Conservation (phyloP, 495 filamentous ascomycete species). For the Penicillium robsamsonii region DNA sequence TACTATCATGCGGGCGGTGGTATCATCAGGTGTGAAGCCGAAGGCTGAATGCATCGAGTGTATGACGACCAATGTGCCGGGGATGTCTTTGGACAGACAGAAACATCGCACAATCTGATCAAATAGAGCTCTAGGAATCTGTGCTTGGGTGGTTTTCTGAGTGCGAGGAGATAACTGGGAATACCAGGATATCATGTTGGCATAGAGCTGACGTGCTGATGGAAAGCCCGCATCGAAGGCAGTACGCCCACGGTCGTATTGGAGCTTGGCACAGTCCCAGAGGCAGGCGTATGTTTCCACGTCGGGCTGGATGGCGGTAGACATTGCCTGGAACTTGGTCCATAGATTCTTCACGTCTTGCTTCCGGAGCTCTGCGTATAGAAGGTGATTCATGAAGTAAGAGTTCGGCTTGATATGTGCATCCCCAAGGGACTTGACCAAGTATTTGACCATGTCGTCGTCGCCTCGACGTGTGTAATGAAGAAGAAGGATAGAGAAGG, state of each 20-base stretch:
- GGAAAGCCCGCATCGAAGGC: conserved; percentile 38
- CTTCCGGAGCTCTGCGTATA: conserved; percentile 57
- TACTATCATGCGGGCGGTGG: conserved; percentile 50
- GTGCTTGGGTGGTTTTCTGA: conserved; percentile 24
- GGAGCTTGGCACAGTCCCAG: conserved; percentile 58
- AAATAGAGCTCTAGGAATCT: conserved; percentile 53
- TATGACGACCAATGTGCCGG: conserved; percentile 60
- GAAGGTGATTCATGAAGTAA: conserved; percentile 73
- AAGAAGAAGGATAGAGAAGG: conserved; percentile 70
- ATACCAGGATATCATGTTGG: conserved; percentile 58
- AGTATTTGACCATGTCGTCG: conserved; percentile 51
- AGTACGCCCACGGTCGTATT: conserved; percentile 46
- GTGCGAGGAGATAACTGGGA: conserved; percentile 31
- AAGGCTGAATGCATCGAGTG: conserved; percentile 55
- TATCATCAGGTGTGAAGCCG: conserved; percentile 49
- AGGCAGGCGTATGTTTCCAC: conserved; percentile 68
- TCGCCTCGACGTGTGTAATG: conserved; percentile 64
- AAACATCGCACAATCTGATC: conserved; percentile 57
- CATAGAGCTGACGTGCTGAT: conserved; percentile 55
- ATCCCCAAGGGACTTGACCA: conserved; percentile 55
- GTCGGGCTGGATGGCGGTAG: conserved; percentile 54
- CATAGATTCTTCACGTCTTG: conserved; percentile 52
- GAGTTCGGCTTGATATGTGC: conserved; percentile 63
- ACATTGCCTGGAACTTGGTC: conserved; percentile 53
- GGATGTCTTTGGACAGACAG: conserved; percentile 51